These are phyloP conservation scores for Millerago galiae DNA, from an alignment of 805 yeast species.

Conservation along the genomic window DNA sequence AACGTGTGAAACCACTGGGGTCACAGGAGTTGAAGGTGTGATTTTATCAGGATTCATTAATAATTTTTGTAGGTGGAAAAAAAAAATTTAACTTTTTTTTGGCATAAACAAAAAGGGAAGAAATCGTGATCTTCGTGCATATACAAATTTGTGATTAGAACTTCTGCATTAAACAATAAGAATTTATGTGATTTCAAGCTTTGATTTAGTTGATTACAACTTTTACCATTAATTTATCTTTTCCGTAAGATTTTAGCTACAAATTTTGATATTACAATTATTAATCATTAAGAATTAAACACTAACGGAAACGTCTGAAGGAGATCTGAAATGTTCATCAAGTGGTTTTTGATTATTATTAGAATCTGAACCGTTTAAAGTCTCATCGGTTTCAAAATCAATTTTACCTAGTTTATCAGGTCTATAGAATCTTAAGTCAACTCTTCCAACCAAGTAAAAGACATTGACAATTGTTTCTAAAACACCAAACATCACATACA, in stretches of 20 bases:
- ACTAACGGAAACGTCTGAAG: background rate
- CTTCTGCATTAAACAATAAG: too few relatives aligned
- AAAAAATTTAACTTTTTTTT: too few relatives aligned
- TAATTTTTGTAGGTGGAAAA: background rate
- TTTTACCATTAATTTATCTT: too few relatives aligned
- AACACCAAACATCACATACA: slow-evolving; percentile 66
- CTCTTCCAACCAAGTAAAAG: slow-evolving; percentile 54
- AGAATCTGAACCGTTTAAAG: slow-evolving; percentile 7
- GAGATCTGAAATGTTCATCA: background rate
- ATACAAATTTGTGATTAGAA: too few relatives aligned
- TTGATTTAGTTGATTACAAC: too few relatives aligned
- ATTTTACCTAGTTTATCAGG: slow-evolving; percentile 48
- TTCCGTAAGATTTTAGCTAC: too few relatives aligned
- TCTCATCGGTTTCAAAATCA: slow-evolving; percentile 3
- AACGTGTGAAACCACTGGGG: background rate
- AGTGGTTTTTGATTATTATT: slow-evolving; percentile 3
- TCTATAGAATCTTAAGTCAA: slow-evolving; percentile 73
- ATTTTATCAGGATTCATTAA: background rate
- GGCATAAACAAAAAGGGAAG: too few relatives aligned
- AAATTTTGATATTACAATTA: too few relatives aligned
- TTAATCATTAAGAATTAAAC: background rate
- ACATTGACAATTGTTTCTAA: slow-evolving; percentile 54
- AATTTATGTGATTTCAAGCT: too few relatives aligned
- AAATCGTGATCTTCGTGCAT: too few relatives aligned
- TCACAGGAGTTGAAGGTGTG: background rate